Conservation (phyloP, 306 rosid species). For the Pueraria montana region DNA sequence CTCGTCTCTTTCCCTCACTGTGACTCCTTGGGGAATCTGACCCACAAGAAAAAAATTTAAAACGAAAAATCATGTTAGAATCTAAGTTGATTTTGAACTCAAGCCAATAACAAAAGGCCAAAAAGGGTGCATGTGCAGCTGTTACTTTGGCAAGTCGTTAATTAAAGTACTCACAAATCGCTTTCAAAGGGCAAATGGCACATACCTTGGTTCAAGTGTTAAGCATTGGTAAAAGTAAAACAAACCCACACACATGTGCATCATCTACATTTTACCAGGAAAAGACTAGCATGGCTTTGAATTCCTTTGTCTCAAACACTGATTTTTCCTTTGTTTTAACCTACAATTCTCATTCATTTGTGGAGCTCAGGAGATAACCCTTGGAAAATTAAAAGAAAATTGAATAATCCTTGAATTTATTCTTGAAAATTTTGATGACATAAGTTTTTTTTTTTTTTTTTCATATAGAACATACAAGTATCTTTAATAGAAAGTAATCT, state of each 20-base stretch:
- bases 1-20: conserved; percentile 46
- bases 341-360: not conserved
- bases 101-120: conserved; percentile 47
- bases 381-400: not conserved
- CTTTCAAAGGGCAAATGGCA: conserved; percentile 55
- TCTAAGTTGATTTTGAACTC: conserved; percentile 61
- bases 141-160: conserved; percentile 54
- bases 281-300: conserved; percentile 32
- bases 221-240: not conserved
- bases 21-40: conserved; percentile 38
- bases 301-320: not conserved
- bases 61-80: conserved; percentile 40
- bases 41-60: conserved; percentile 38
- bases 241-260: conserved; percentile 11
- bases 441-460: too few species aligned
- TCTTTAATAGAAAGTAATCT: too few species aligned
- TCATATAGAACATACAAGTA: too few species aligned
- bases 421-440: not conserved
- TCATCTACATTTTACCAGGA: conserved; percentile 23
- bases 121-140: conserved; percentile 73
- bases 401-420: not conserved
- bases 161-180: conserved; percentile 47
- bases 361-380: not conserved
- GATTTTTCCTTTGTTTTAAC: conserved; percentile 2
- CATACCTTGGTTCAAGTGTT: conserved; percentile 40